Evolutionary conservation across 2,329 filamentous ascomycete genomes (phyloP), one percentile per base, ranked within the genome.

Genomic region (Arthrobotrys entomopaga): DNA sequence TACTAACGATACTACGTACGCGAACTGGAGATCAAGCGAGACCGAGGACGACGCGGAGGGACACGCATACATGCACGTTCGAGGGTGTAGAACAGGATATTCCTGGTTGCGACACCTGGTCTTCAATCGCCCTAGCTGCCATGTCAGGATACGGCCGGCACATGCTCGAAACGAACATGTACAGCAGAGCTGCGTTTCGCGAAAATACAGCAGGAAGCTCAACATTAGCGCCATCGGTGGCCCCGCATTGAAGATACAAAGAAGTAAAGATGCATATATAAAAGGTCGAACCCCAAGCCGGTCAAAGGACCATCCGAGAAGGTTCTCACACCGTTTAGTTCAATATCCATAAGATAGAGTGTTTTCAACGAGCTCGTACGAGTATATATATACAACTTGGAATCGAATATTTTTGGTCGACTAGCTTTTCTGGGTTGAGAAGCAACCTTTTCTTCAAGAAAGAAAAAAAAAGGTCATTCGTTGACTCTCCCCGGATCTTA

Each of bases 121-220:
- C 29, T 34, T 26, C 2, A 42, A 16, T 24, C 15, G 43, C 19
- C 6, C n/a, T 19, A 66, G 16, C 69, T 73, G 69, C 69, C 69
- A 19, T 60, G 34, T 73, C 69, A 57, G 56, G 69, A 43, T 56
- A 24, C 40, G n/a, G 67, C 42, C 38, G 40, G 59, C 54, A 59
- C 24, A 60, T 24, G 49, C 24, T 34, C 29, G 29, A 34, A 7
- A 34, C 19, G n/a, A n/a, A 16, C 22, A 40, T 61, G 65, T 34
- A 10, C 4, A 40, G 24, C 8, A 2, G 24, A 43, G 38, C 16
- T 15, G 20, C 11, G 34, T 57, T 50, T 52, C 29, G 48, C 50
- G 64, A 48, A 16, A 26, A 40, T 22, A 46, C 22, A 54, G 20
- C 26, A 19, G 52, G 53, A 42, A 6, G 8, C 24, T 40, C 26